Evolutionary conservation across 495 filamentous ascomycete species (phyloP).

Genomic region (Penicillium angulare): DNA sequence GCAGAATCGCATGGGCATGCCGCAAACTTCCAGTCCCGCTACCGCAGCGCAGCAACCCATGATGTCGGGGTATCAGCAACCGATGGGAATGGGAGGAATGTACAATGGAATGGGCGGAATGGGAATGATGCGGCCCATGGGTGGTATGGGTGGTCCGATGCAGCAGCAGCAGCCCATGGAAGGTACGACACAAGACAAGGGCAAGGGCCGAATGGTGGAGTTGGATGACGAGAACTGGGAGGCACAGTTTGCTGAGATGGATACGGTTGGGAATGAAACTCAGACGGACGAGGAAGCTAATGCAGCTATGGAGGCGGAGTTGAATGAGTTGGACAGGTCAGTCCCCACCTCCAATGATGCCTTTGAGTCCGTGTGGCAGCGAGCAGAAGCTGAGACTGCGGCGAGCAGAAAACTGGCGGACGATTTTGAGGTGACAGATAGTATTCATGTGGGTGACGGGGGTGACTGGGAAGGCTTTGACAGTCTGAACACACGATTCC

Average conservation of each 20-base stretch:
- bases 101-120: conserved; percentile 52
- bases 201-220: conserved; percentile 88
- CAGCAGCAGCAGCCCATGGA: conserved; percentile 53
- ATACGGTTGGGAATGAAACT: conserved; percentile 61
- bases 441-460: conserved; percentile 63
- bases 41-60: conserved; percentile 44
- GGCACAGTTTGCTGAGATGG: conserved; percentile 88
- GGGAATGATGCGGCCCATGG: conserved; percentile 49
- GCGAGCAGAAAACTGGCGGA: conserved; percentile 67
- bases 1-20: conserved; percentile 55
- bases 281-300: conserved; percentile 67
- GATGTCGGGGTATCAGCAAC: conserved; percentile 57
- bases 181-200: conserved; percentile 62
- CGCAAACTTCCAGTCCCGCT: conserved; percentile 56
- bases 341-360: conserved; percentile 62
- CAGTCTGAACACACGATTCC: conserved; percentile 55
- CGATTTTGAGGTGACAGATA: conserved; percentile 49
- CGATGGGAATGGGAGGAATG: conserved; percentile 54
- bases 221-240: conserved; percentile 95
- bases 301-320: conserved; percentile 79
- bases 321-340: conserved; percentile 89
- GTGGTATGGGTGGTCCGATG: conserved; percentile 35
- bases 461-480: conserved; percentile 73
- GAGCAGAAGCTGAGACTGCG: conserved; percentile 77
- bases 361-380: conserved; percentile 87